phyloP scores from a whole-genome alignment of 352 stramenopile species.

The Globisporangium cederbergense region DNA sequence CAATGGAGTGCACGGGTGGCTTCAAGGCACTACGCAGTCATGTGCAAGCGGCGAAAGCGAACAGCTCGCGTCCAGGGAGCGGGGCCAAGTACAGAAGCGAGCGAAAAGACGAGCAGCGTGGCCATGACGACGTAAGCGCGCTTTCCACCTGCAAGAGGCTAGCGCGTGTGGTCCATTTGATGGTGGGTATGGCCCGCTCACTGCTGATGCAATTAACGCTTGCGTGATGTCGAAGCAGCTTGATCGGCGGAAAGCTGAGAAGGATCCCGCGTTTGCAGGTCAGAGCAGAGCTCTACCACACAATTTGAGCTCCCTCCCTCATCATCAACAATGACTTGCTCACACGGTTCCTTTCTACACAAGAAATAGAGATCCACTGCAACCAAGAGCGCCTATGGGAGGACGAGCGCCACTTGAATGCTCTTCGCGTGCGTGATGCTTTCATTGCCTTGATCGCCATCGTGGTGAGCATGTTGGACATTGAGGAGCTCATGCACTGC shows the following conservation, averaged over 20 bases:
- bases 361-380: slow-evolving; percentile 8
- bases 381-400: slow-evolving; percentile 29
- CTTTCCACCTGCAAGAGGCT: too few species aligned
- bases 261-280: not conserved
- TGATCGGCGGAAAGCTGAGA: not conserved
- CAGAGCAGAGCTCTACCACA: not conserved
- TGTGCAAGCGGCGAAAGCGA: slow-evolving; percentile 29
- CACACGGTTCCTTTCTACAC: not conserved
- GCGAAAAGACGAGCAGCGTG: not conserved
- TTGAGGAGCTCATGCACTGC: not conserved
- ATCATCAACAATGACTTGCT: not conserved
- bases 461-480: too few species aligned
- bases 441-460: not conserved
- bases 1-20: slow-evolving; percentile 20
- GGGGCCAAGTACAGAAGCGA: not conserved
- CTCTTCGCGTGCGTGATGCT: slow-evolving; percentile 23
- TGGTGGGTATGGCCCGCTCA: too few species aligned
- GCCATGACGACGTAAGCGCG: too few species aligned
- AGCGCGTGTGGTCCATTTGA: too few species aligned
- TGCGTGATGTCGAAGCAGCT: not conserved
- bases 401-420: slow-evolving; percentile 31
- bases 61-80: not conserved
- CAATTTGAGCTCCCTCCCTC: too few species aligned
- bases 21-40: slow-evolving; percentile 43
- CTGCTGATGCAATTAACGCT: not conserved